phyloP scores from a whole-genome alignment of 257 asterid species.

The Thymus quinquecostatus region DNA sequence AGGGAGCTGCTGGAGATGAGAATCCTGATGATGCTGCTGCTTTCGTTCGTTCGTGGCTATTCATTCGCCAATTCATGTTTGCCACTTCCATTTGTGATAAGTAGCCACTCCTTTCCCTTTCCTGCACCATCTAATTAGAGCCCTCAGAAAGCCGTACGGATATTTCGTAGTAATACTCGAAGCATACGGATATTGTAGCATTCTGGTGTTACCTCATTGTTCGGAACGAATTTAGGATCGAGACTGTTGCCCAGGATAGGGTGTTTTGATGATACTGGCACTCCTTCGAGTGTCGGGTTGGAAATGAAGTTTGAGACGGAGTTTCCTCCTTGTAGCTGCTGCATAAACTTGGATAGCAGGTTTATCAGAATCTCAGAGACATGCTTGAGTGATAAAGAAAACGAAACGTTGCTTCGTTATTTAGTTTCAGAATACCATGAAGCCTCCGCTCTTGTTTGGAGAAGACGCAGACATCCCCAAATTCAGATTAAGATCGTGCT shows the following conservation, averaged over 20 bases:
- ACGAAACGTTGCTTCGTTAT: background rate
- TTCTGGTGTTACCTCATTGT: conserved; percentile 26
- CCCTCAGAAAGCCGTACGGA: too few relatives aligned
- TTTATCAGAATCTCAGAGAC: background rate
- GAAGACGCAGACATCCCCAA: conserved; percentile 60
- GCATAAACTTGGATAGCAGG: conserved; percentile 3
- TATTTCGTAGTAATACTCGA: background rate
- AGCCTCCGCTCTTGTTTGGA: conserved; percentile 40
- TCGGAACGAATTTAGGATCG: conserved; percentile 23
- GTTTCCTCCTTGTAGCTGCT: conserved; percentile 32
- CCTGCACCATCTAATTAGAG: conserved; percentile 19
- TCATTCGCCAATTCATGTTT: conserved; percentile 16
- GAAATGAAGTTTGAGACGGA: background rate
- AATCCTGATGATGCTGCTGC: conserved; percentile 92
- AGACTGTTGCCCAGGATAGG: conserved; percentile 17
- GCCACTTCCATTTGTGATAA: conserved; percentile 22
- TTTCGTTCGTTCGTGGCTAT: conserved; percentile 13
- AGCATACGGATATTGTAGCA: background rate
- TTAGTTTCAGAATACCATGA: conserved; percentile 33
- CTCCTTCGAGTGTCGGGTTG: conserved; percentile 27
- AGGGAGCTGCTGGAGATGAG: conserved; percentile 40
- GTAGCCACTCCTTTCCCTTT: conserved; percentile 21
- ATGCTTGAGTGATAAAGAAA: background rate
- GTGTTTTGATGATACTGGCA: conserved; percentile 30
- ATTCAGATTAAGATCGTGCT: conserved; percentile 61